Evolutionary conservation across 441 rosid genomes (phyloP).

Genomic region (Pelargonium fulgidum): DNA sequence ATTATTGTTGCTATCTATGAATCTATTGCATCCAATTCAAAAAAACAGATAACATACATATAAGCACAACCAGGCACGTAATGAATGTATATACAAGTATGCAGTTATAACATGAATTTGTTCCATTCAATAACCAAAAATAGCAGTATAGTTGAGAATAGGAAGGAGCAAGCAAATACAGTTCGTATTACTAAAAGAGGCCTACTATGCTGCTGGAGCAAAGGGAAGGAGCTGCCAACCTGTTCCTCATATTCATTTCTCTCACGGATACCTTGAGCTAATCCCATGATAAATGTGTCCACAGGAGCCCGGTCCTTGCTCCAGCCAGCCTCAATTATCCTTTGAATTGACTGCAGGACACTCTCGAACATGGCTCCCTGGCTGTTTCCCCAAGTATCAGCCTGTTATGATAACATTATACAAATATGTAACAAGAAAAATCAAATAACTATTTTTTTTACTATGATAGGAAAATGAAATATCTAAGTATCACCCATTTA

Average conservation of each 20-base stretch:
- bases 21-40: neutral
- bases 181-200: neutral
- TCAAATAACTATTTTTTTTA: neutral
- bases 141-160: neutral
- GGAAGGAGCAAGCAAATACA: conserved; percentile 2
- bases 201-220: neutral
- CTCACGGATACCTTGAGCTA: conserved; percentile 20
- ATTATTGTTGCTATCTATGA: neutral
- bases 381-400: conserved; percentile 68
- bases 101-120: neutral
- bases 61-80: neutral
- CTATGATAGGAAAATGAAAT: conserved; percentile 2
- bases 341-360: conserved; percentile 69
- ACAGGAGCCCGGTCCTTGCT: conserved; percentile 88
- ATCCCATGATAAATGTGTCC: conserved; percentile 88
- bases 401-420: conserved; percentile 44
- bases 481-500: conserved; percentile 16
- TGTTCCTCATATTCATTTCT: conserved; percentile 5
- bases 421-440: neutral
- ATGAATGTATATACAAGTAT: neutral
- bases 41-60: too few species aligned
- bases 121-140: neutral
- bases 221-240: conserved; percentile 1
- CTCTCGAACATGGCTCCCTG: conserved; percentile 80
- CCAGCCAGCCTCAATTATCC: conserved; percentile 93